Conservation (phyloP, 2,329 filamentous ascomycete species). For the Parastagonospora avenae region DNA sequence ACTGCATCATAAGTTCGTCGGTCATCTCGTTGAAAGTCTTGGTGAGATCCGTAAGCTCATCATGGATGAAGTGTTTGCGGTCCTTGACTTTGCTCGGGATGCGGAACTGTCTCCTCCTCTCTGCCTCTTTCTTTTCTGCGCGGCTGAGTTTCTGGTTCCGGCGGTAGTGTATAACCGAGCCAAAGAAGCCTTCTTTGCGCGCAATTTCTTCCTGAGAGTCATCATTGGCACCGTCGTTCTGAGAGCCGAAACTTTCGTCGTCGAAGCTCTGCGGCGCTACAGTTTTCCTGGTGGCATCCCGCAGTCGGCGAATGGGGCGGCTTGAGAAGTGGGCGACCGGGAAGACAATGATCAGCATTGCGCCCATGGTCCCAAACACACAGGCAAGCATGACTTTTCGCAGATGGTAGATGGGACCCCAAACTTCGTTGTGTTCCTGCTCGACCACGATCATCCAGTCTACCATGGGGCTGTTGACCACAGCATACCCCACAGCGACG, state of each 20-base stretch:
- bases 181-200: constrained; percentile 53
- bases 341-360: constrained; percentile 72
- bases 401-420: constrained; percentile 74
- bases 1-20: constrained; percentile 86
- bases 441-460: constrained; percentile 87
- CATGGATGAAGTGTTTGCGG: constrained; percentile 74
- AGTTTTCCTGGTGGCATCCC: constrained; percentile 74
- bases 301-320: constrained; percentile 76
- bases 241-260: constrained; percentile 46
- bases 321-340: constrained; percentile 84
- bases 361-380: constrained; percentile 80
- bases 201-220: constrained; percentile 55
- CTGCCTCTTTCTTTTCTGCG: constrained; percentile 46
- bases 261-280: constrained; percentile 68
- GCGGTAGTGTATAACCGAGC: constrained; percentile 43
- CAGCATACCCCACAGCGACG: constrained; percentile 82
- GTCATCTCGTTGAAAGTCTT: constrained; percentile 92
- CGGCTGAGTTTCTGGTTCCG: constrained; percentile 40
- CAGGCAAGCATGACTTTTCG: constrained; percentile 81
- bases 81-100: constrained; percentile 84
- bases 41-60: constrained; percentile 84
- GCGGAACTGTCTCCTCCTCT: constrained; percentile 67
- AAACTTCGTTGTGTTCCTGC: constrained; percentile 74
- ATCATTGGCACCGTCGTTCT: constrained; percentile 47
- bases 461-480: constrained; percentile 69